phyloP scores from a whole-genome alignment of 2,329 filamentous ascomycete species.

The Fusarium coffeatum region DNA sequence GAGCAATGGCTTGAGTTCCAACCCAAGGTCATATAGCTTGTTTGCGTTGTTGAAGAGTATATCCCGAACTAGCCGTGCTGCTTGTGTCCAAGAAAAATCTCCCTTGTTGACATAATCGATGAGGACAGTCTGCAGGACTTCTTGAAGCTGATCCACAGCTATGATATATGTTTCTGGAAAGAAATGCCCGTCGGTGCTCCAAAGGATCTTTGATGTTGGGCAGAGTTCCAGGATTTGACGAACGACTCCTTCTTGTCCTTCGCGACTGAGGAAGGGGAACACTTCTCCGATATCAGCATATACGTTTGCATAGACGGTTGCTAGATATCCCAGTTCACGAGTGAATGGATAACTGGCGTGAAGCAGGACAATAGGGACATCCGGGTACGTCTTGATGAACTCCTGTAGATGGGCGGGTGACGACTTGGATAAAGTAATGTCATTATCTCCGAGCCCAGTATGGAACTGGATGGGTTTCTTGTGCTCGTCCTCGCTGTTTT shows the following conservation, averaged over 20 bases:
- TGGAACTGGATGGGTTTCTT: conserved; percentile 86
- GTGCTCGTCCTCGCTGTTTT: conserved; percentile 54
- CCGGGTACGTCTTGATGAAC: conserved; percentile 76
- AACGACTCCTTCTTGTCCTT: conserved; percentile 78
- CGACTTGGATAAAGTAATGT: conserved; percentile 75
- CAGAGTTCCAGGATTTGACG: conserved; percentile 80
- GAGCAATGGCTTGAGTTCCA: conserved; percentile 53
- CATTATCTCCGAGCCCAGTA: conserved; percentile 83
- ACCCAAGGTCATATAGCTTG: conserved; percentile 73
- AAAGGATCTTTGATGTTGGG: conserved; percentile 79
- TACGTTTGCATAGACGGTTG: conserved; percentile 80
- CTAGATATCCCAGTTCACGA: conserved; percentile 81
- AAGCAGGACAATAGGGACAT: conserved; percentile 79
- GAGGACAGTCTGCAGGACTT: conserved; percentile 76
- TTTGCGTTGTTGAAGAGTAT: conserved; percentile 84
- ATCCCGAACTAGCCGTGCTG: conserved; percentile 71
- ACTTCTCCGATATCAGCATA: conserved; percentile 87
- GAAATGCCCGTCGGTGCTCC: conserved; percentile 84
- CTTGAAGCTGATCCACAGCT: conserved; percentile 76
- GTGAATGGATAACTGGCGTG: conserved; percentile 87
- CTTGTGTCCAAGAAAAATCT: conserved; percentile 70
- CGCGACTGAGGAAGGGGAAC: conserved; percentile 80
- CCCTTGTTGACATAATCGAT: conserved; percentile 73
- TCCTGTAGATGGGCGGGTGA: conserved; percentile 81
- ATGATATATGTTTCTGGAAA: conserved; percentile 83